Evolutionary conservation across 352 stramenopile species (phyloP).

Genomic region (Phytophthora melonis): DNA sequence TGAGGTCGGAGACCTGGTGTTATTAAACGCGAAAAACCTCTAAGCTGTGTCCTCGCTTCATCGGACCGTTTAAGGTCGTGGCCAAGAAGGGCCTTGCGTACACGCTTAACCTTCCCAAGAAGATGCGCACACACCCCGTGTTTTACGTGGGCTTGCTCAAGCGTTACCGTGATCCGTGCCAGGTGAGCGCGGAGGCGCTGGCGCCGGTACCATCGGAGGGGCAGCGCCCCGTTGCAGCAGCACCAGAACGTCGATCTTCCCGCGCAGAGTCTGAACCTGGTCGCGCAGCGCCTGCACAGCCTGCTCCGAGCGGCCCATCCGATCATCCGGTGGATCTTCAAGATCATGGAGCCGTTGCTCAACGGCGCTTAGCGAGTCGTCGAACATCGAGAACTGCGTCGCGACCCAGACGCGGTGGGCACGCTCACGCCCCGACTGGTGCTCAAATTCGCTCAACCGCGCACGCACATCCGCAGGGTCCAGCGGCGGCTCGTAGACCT

Average conservation of each 20-base stretch:
- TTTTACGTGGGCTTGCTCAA: conserved; percentile 38
- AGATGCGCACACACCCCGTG: conserved; percentile 25
- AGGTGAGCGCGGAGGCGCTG: background rate
- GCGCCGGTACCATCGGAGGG: background rate
- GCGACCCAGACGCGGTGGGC: too few species aligned
- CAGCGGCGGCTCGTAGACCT: background rate
- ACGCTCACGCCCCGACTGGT: too few species aligned
- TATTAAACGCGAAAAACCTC: conserved; percentile 32
- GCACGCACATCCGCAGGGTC: background rate
- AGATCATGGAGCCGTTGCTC: background rate
- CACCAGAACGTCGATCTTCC: background rate
- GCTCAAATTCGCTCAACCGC: too few species aligned
- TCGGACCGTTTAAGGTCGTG: conserved; percentile 33
- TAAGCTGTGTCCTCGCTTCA: conserved; percentile 27
- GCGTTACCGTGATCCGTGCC: background rate
- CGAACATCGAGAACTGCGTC: too few species aligned
- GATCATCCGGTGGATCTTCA: background rate
- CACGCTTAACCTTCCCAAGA: conserved; percentile 30
- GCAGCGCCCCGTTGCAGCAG: background rate
- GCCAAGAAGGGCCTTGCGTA: conserved; percentile 29
- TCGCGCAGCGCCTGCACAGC: background rate
- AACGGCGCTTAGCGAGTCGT: background rate
- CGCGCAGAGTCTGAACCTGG: background rate
- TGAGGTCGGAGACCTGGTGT: conserved; percentile 22
- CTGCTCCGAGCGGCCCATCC: background rate